These are phyloP conservation scores for Talaromyces sp. DNA, from an alignment of 2,329 filamentous ascomycete genomes.

Conservation along the genomic window DNA sequence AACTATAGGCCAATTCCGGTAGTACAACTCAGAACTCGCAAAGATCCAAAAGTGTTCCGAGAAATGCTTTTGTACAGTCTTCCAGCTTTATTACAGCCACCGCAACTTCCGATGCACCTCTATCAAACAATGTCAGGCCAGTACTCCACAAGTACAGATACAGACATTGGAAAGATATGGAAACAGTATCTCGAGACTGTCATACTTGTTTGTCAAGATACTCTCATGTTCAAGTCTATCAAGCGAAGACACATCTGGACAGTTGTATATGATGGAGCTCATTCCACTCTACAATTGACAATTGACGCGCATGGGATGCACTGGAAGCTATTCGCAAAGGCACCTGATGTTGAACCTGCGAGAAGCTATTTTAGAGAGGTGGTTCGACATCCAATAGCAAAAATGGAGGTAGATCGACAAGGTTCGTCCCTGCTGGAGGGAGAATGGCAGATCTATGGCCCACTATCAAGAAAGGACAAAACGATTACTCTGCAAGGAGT, in stretches of 20 bases:
- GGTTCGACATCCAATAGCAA: constrained; percentile 47
- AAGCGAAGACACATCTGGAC: constrained; percentile 33
- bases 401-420: constrained; percentile 37
- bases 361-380: constrained; percentile 42
- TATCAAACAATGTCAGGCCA: constrained; percentile 3
- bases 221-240: constrained; percentile 29
- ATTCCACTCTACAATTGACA: constrained; percentile 26
- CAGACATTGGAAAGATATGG: constrained; percentile 27
- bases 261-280: constrained; percentile 27
- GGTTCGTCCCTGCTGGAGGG: constrained; percentile 35
- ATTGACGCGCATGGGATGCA: constrained; percentile 27
- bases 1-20: constrained; percentile 34
- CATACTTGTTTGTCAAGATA: constrained; percentile 23
- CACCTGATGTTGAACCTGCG: constrained; percentile 35
- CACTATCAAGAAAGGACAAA: constrained; percentile 30
- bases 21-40: constrained; percentile 26
- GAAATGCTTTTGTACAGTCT: constrained; percentile 40
- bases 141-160: constrained; percentile 12
- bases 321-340: constrained; percentile 51
- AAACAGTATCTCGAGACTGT: constrained; percentile 32
- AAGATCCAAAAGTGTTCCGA: constrained; percentile 45
- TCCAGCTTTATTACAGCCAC: constrained; percentile 33
- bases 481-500: constrained; percentile 35
- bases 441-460: constrained; percentile 45
- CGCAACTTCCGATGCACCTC: neutral